Evolutionary conservation across 306 rosid genomes (phyloP).

Genomic region (Inga laurina): DNA sequence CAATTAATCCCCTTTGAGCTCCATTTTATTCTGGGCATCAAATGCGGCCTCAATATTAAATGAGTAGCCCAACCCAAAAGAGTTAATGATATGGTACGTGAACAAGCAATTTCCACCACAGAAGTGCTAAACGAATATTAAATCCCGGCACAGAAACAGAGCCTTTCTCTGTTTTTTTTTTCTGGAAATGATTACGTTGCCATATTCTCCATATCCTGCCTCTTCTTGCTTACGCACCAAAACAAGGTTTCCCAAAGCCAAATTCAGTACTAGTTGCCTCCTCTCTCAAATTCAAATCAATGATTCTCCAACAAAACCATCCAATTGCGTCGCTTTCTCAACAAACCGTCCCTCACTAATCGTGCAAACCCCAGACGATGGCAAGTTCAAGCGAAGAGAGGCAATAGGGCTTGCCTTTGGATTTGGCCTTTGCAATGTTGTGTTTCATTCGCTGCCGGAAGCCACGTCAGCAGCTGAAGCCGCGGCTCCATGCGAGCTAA

Average conservation of each 20-base stretch:
- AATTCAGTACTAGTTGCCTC: not conserved
- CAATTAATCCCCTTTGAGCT: no score
- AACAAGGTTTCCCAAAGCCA: slow-evolving; percentile 15
- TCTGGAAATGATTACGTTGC: slow-evolving; percentile 48
- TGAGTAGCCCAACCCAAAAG: not conserved
- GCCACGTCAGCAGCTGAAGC: slow-evolving; percentile 42
- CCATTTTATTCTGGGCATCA: not conserved
- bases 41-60: not conserved
- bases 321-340: slow-evolving; percentile 25
- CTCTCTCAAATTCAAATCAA: slow-evolving; percentile 8
- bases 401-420: slow-evolving; percentile 53
- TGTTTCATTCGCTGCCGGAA: slow-evolving; percentile 25
- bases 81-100: not conserved
- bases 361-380: not conserved
- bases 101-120: not conserved
- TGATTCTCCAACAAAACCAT: slow-evolving; percentile 28
- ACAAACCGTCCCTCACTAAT: not conserved
- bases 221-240: slow-evolving; percentile 28
- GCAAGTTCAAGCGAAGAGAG: slow-evolving; percentile 50
- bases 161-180: not conserved
- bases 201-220: slow-evolving; percentile 38
- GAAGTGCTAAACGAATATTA: not conserved
- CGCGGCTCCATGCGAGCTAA: slow-evolving; percentile 56
- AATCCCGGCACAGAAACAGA: not conserved
- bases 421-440: slow-evolving; percentile 44